These are phyloP conservation scores for Arthrobotrys megalospora DNA, from an alignment of 2,329 filamentous ascomycete species.

Conservation along the genomic window DNA sequence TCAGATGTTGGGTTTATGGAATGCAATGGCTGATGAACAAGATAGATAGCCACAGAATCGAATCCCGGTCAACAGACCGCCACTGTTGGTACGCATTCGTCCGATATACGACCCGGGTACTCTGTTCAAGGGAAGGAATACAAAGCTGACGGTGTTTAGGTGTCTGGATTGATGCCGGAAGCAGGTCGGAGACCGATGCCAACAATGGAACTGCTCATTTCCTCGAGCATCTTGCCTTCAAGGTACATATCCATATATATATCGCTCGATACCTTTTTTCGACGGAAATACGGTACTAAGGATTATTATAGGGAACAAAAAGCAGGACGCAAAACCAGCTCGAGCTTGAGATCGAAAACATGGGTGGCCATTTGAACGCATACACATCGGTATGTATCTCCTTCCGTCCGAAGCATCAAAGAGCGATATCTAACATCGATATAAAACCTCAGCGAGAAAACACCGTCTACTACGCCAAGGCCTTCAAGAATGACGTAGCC, in stretches of 20 bases:
- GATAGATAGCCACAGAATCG: conserved; percentile 63
- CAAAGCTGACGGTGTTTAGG: conserved; percentile 94
- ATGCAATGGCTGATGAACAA: conserved; percentile 34
- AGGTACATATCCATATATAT: conserved; percentile 75
- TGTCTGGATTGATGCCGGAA: conserved; percentile 99
- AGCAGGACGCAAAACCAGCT: conserved; percentile 96
- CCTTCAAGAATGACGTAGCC: conserved; percentile 97
- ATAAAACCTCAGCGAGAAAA: conserved; percentile 83
- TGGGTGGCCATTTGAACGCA: conserved; percentile 98
- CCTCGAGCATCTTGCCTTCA: conserved; percentile 99
- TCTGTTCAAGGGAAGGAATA: conserved; percentile 90
- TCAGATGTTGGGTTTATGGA: neutral
- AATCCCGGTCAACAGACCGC: conserved; percentile 69
- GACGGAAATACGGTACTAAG: conserved; percentile 42
- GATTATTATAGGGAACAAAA: conserved; percentile 79
- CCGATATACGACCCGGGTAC: conserved; percentile 14
- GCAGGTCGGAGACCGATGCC: conserved; percentile 96
- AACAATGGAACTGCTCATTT: conserved; percentile 99
- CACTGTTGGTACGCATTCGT: conserved; percentile 62
- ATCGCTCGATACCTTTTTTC: conserved; percentile 58
- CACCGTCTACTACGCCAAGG: conserved; percentile 99
- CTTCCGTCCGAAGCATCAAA: conserved; percentile 58
- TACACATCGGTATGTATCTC: conserved; percentile 88
- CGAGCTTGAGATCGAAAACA: conserved; percentile 99
- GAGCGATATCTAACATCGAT: conserved; percentile 40